phyloP scores from a whole-genome alignment of 495 filamentous ascomycete species.

The Paragyromitra xinjiangensis region DNA sequence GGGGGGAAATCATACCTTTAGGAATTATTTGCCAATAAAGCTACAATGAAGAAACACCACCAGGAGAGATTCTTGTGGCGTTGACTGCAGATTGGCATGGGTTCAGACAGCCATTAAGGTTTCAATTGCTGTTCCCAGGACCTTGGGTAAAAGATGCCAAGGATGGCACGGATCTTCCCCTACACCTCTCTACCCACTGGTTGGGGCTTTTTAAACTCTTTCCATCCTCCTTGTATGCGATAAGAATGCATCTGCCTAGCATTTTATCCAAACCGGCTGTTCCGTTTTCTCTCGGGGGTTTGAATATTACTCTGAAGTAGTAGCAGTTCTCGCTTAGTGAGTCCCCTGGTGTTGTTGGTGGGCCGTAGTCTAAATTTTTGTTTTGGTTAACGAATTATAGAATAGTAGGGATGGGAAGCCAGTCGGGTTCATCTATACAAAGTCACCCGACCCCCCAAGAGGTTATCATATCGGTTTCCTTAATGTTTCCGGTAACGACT shows the following conservation, averaged over 20 bases:
- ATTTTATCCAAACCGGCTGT: background rate
- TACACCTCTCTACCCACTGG: too few species aligned
- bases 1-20: too few species aligned
- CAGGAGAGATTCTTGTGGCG: too few species aligned
- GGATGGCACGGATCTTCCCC: too few species aligned
- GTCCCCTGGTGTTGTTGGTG: background rate
- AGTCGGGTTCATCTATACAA: background rate
- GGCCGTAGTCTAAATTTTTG: background rate
- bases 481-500: background rate
- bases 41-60: too few species aligned
- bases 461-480: background rate
- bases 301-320: background rate
- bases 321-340: background rate
- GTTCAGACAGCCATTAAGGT: too few species aligned
- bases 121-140: too few species aligned
- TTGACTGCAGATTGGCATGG: too few species aligned
- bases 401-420: background rate
- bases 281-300: background rate
- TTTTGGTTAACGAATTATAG: background rate
- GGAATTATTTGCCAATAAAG: too few species aligned
- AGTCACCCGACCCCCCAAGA: background rate
- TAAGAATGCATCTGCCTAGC: background rate
- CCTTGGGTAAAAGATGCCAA: too few species aligned
- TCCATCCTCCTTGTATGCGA: background rate
- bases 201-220: background rate